phyloP scores from a whole-genome alignment of 2,329 filamentous ascomycete genomes.

The Colletotrichum caudatum region DNA sequence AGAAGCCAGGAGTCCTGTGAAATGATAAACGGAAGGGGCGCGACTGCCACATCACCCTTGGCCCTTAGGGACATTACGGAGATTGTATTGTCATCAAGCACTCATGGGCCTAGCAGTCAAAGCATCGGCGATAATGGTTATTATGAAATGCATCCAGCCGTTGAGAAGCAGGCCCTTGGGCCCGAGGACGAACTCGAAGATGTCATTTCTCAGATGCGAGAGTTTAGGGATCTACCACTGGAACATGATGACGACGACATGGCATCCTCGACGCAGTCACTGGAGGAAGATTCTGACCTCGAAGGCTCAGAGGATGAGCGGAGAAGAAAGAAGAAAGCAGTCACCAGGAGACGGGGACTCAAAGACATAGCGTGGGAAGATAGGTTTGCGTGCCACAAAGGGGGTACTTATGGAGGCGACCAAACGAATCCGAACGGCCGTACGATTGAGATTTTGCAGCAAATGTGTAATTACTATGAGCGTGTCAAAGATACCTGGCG shows the following conservation, averaged over 20 bases:
- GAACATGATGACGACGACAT: conserved; percentile 62
- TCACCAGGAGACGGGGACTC: conserved; percentile 40
- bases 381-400: conserved; percentile 66
- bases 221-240: conserved; percentile 69
- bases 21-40: conserved; percentile 29
- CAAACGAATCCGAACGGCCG: conserved; percentile 75
- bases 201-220: conserved; percentile 72
- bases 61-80: conserved; percentile 17
- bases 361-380: conserved; percentile 57
- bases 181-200: conserved; percentile 69
- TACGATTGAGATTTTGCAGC: conserved; percentile 81
- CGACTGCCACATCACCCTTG: not conserved
- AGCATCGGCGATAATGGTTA: not conserved
- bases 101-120: not conserved
- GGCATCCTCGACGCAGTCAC: conserved; percentile 42
- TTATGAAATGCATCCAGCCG: not conserved
- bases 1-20: conserved; percentile 51
- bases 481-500: conserved; percentile 84
- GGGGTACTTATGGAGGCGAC: conserved; percentile 58
- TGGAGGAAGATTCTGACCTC: conserved; percentile 40
- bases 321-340: conserved; percentile 45
- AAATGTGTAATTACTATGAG: conserved; percentile 84
- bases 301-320: conserved; percentile 47
- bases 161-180: conserved; percentile 11
- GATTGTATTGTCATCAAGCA: not conserved